Percentiles rank a stretch among this genome's conserved stretches.
Conservation (phyloP, 2,329 filamentous ascomycete genomes). For the Colletotrichum shisoi region DNA sequence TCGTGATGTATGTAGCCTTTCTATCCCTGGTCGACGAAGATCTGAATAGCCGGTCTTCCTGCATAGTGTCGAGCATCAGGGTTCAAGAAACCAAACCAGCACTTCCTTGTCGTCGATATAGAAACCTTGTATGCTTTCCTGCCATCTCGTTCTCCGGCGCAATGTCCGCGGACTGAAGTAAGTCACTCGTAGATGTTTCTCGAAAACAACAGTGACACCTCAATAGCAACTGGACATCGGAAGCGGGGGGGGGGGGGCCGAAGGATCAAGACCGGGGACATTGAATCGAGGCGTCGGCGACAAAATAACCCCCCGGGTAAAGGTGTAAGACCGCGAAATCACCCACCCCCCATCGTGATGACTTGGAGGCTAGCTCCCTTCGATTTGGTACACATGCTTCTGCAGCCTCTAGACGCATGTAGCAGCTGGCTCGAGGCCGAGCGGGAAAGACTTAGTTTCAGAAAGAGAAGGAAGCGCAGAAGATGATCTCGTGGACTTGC, state of each 20-base stretch:
- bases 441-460: neutral
- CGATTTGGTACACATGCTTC: neutral
- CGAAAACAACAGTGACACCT: too few relatives aligned
- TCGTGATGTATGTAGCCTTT: neutral
- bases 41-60: slow-evolving; percentile 9
- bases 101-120: slow-evolving; percentile 33
- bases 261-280: neutral
- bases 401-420: neutral
- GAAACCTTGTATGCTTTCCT: slow-evolving; percentile 4
- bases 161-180: neutral
- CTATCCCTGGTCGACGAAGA: slow-evolving; percentile 2
- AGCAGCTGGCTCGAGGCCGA: slow-evolving; percentile 1
- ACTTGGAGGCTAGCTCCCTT: too few relatives aligned
- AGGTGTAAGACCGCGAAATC: neutral
- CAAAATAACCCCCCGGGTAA: neutral
- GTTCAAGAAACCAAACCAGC: neutral
- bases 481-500: neutral
- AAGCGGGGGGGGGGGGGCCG: neutral
- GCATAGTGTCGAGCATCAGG: slow-evolving; percentile 3
- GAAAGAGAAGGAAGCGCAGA: neutral
- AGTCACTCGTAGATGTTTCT: neutral
- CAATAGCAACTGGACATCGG: neutral
- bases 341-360: neutral
- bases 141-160: slow-evolving; percentile 7
- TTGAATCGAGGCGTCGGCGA: slow-evolving; percentile 1